A percentile compares a stretch with the other conserved stretches of the same genome.
Conservation (phyloP, 1,284 basidiomycete genomes). For the Cryptococcus depauperatus region DNA sequence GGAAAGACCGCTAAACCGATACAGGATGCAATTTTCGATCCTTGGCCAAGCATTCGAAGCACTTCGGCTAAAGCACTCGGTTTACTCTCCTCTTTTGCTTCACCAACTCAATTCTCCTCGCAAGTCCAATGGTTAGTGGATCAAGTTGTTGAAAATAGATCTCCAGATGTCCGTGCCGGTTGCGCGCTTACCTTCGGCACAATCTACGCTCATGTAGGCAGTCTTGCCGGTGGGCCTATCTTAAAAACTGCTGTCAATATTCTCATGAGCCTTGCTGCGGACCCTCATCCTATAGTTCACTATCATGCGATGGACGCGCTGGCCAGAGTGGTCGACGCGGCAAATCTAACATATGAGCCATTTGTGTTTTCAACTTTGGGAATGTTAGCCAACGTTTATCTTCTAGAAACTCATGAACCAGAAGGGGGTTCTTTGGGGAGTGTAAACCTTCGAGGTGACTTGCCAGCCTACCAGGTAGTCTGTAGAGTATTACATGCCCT, state of each 20-base stretch:
- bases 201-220: slow-evolving; percentile 87
- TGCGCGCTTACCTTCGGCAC: slow-evolving; percentile 91
- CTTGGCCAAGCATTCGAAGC: slow-evolving; percentile 66
- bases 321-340: slow-evolving; percentile 79
- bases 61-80: slow-evolving; percentile 88
- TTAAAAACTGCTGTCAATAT: slow-evolving; percentile 95
- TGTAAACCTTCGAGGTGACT: slow-evolving; percentile 79
- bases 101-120: slow-evolving; percentile 72
- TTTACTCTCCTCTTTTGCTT: slow-evolving; percentile 72
- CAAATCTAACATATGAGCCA: slow-evolving; percentile 82
- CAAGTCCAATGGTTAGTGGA: slow-evolving; percentile 91
- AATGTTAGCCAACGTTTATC: slow-evolving; percentile 83
- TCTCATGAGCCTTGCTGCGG: slow-evolving; percentile 87
- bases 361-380: slow-evolving; percentile 83
- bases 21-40: slow-evolving; percentile 72
- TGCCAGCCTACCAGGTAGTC: slow-evolving; percentile 83
- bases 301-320: slow-evolving; percentile 85
- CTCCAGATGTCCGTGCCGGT: slow-evolving; percentile 86
- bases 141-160: slow-evolving; percentile 91
- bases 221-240: slow-evolving; percentile 83
- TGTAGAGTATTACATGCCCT: slow-evolving; percentile 88
- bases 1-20: neutral
- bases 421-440: slow-evolving; percentile 81
- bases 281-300: slow-evolving; percentile 94
- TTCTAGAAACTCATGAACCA: slow-evolving; percentile 83